These are phyloP conservation scores for Diddensiella santjacobensis DNA, from an alignment of 805 yeast genomes.

Conservation along the genomic window DNA sequence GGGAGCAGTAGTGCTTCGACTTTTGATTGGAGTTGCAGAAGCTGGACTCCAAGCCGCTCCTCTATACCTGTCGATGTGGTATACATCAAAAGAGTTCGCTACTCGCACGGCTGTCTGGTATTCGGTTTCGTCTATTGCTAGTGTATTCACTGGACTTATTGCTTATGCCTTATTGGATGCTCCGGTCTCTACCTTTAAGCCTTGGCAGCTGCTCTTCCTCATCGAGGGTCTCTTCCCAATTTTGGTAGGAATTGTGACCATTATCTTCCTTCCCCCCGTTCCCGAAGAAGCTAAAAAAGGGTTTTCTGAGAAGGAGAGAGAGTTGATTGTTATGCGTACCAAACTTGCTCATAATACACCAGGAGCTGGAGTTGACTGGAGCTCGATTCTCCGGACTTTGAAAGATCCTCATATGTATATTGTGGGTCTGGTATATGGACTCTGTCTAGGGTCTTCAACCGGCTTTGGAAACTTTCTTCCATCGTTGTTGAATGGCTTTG, in stretches of 20 bases:
- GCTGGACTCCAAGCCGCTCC: constrained; percentile 5
- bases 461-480: constrained; percentile 44
- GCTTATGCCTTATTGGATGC: constrained; percentile 39
- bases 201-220: not conserved
- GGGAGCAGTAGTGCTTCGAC: constrained; percentile 5
- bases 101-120: constrained; percentile 36
- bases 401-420: constrained; percentile 5
- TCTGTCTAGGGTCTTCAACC: constrained; percentile 2
- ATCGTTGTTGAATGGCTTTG: constrained; percentile 49
- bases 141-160: constrained; percentile 48
- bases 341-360: constrained; percentile 2
- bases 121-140: constrained; percentile 44
- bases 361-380: not conserved
- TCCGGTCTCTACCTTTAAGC: constrained; percentile 26
- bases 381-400: not conserved
- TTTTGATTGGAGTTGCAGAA: constrained; percentile 2
- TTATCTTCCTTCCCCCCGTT: constrained; percentile 1
- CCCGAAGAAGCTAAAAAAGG: constrained; percentile 4
- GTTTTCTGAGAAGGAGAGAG: not conserved
- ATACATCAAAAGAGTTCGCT: constrained; percentile 2
- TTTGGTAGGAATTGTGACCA: not conserved
- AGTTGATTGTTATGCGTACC: constrained; percentile 1
- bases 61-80: constrained; percentile 4
- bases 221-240: not conserved
- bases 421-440: constrained; percentile 3